Evolutionary conservation across 495 filamentous ascomycete genomes (phyloP).

Genomic region (Aspergillus nidulans): DNA sequence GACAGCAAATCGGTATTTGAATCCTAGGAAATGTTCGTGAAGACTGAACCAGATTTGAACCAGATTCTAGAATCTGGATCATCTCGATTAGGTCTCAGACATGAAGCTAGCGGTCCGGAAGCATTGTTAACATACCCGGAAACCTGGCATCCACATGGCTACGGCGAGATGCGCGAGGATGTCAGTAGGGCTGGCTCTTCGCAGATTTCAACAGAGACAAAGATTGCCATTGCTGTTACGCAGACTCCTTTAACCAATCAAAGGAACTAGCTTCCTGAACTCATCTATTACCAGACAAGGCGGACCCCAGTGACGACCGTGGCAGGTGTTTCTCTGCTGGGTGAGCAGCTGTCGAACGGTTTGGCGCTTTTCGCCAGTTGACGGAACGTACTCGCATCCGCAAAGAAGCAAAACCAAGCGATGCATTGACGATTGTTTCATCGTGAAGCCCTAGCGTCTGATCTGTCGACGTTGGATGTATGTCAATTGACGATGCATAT

Average conservation of each 20-base stretch:
- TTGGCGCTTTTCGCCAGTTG: background rate
- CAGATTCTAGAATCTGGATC: background rate
- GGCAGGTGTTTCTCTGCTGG: background rate
- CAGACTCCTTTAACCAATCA: background rate
- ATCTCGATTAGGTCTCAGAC: background rate
- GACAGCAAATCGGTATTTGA: background rate
- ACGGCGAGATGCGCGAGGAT: background rate
- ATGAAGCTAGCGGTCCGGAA: background rate
- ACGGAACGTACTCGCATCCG: background rate
- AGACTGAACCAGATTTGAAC: background rate
- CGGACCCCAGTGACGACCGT: background rate
- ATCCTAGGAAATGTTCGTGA: background rate
- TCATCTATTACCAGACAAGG: background rate
- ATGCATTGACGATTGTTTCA: background rate
- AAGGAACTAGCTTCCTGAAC: background rate
- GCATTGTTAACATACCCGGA: background rate
- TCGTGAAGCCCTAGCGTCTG: background rate
- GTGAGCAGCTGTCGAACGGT: background rate
- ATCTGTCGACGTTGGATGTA: constrained; percentile 10
- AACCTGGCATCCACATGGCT: background rate
- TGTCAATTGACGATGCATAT: background rate
- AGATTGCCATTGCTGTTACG: background rate
- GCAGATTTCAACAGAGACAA: background rate
- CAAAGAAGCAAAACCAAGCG: background rate
- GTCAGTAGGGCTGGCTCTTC: background rate